phyloP scores from a whole-genome alignment of 2,329 filamentous ascomycete species.

The Aspergillus quadricinctus region DNA sequence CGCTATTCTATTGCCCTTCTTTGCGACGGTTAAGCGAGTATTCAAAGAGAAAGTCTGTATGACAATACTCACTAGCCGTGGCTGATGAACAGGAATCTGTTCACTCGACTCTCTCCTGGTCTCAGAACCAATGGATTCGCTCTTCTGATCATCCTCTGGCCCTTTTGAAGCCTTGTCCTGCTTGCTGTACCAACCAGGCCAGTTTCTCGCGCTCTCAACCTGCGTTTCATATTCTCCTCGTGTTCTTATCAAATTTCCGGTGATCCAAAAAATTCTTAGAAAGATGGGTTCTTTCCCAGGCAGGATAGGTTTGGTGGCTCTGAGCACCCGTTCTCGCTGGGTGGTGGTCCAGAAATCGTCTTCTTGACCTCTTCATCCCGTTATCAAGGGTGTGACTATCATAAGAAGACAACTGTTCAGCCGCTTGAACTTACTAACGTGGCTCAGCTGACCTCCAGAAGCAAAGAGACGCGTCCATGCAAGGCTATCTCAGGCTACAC shows the following conservation, averaged over 20 bases:
- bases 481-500: neutral
- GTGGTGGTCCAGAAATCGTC: neutral
- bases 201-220: neutral
- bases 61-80: no score
- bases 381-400: neutral
- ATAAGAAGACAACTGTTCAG: neutral
- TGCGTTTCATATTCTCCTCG: neutral
- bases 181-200: neutral
- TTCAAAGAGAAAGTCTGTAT: no score
- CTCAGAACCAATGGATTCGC: neutral
- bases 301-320: neutral
- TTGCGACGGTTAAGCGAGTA: neutral
- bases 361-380: neutral
- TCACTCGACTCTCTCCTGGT: neutral
- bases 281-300: no score
- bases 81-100: neutral
- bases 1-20: neutral
- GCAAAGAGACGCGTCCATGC: neutral
- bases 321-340: neutral
- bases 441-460: neutral
- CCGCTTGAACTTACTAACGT: neutral
- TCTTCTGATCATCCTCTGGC: neutral
- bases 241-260: no score
- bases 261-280: no score
- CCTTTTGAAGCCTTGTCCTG: neutral